Base-by-base conservation (phyloP, 805 yeast genomes). In the Saccharomycodes ludwigii region DNA sequence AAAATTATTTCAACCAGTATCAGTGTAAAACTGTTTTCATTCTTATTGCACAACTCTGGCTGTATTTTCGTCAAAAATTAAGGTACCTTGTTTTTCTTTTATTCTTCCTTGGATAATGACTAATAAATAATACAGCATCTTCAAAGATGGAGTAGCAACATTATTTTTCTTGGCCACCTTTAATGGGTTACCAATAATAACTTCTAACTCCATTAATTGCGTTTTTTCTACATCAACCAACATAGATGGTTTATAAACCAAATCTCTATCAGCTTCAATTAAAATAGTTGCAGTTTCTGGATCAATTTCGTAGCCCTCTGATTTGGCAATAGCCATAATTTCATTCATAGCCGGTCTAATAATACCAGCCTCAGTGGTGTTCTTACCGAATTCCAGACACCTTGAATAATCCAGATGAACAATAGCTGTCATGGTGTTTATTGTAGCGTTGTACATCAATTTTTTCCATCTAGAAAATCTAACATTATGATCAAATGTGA, bases 191-290 rank as follows among this genome's bases (percentile, higher is more conserved):
- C 88, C 86, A 31, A 79, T 56, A 37, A 82, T 76, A 15, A 70
- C 77, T 44, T 80, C 85, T 18, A 74, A 52, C 51, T 82, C 93
- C 41, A 80, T 67, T 29, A 73, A 73, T 46, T 78, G 75, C 17
- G 74, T 72, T 40, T 76, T 74, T 31, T 68, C 57, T 14, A 66
- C 65, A 46, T 79, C 91, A 8, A 76, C 78, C 38, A 68, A 56
- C 88, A 79, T 79, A 4, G 85, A 76, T 3, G 88, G 88, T 31
- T 65, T 63, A 48, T 69, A 79, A 54, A 65, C 69, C 21, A 58
- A 61, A 8, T 71, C 72, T 35, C 65, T 78, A 45, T 76, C 80
- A 14, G 71, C 61, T 40, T 71, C 73, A 22, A 72, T 49, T 61
- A 73, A 68, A 29, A 46, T 38, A 18, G 68, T 59, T 37, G 69